A percentile compares a stretch with the other conserved stretches of the same genome.
phyloP scores from a whole-genome alignment of 2,329 filamentous ascomycete genomes.

The Colletotrichum navitas region DNA sequence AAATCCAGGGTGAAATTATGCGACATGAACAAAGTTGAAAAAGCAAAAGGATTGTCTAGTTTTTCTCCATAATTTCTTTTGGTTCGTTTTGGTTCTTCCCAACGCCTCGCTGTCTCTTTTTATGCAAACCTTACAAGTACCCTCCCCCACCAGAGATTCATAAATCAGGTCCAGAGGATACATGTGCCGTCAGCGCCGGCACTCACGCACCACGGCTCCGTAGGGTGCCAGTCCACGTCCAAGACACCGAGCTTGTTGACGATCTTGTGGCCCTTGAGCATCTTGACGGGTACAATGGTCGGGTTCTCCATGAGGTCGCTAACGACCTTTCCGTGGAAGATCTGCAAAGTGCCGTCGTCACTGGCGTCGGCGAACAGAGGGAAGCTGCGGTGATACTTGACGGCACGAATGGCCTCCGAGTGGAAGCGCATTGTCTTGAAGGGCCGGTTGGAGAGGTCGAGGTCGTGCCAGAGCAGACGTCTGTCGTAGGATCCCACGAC shows the following conservation, averaged over 20 bases:
- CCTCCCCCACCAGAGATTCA: constrained; percentile 9
- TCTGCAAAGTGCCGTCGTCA: constrained; percentile 93
- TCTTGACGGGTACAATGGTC: constrained; percentile 95
- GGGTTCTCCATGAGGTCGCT: constrained; percentile 96
- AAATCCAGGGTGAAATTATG: constrained; percentile 20
- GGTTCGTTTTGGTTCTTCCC: constrained; percentile 38
- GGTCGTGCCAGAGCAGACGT: constrained; percentile 94
- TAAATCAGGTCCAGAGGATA: constrained; percentile 81
- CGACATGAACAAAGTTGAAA: constrained; percentile 17
- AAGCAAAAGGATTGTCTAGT: constrained; percentile 6
- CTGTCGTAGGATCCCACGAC: constrained; percentile 96
- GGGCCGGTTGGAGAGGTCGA: constrained; percentile 89
- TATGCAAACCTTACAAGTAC: constrained; percentile 34
- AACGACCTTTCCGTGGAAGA: constrained; percentile 97
- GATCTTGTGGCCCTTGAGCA: constrained; percentile 89
- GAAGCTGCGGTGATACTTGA: constrained; percentile 84
- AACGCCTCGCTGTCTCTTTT: constrained; percentile 41
- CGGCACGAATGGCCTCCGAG: constrained; percentile 87
- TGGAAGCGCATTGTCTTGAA: constrained; percentile 99
- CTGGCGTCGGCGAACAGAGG: constrained; percentile 95
- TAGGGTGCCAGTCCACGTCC: constrained; percentile 96
- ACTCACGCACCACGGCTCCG: constrained; percentile 93
- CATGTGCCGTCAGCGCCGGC: constrained; percentile 95
- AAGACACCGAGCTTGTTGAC: constrained; percentile 89
- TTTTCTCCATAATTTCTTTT: constrained; percentile 21